Evolutionary conservation across 306 rosid genomes (phyloP), one percentile per base, ranked within the genome.

Genomic region (Castanopsis chinensis): DNA sequence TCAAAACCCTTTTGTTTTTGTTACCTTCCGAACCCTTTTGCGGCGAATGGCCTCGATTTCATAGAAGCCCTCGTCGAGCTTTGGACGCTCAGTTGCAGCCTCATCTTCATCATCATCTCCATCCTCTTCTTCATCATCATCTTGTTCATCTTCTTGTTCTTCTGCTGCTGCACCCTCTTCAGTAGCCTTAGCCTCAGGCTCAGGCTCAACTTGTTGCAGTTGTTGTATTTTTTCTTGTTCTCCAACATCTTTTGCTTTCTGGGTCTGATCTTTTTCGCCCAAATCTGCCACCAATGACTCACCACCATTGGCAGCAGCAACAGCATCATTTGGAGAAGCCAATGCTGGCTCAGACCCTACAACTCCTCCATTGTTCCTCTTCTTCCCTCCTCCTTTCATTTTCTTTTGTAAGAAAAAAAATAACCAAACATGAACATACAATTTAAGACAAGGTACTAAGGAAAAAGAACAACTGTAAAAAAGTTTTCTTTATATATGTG

Each of bases 41-140:
- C 97, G 92, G 75, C 97, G 97, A 61, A 92, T 89, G 78, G 92
- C 83, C 89, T 94, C 97, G 57, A 94, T 87, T 84, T 92, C 97
- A 71, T 86, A 92, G 74, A 83, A 91, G 41, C 94, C 97, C 28
- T 92, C 93, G 14, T 79, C 95, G 19, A 94, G 92, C 82, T 86
- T 75, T 3, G 86, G 83, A 30, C 91, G 85, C 64, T 71, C 55
- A 19, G 69, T 73, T 58, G 80, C 58, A 69, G 80, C 76, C n/a
- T 69, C 67, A 27, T 37, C 33, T 28, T 60, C 67, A 75, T 73
- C 83, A 7, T 76, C 82, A 51, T 65, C 89, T 1, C 19, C 77
- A 43, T 79, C 82, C 20, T 87, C 88, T 1, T 78, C 86, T 14
- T 82, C 91, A 0, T 19, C 81, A 0, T 51, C 87, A 2, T 37